Percentiles rank a stretch among this genome's conserved stretches.
These are phyloP conservation scores for Cicer bijugum DNA, from an alignment of 306 rosid genomes.

Conservation along the genomic window DNA sequence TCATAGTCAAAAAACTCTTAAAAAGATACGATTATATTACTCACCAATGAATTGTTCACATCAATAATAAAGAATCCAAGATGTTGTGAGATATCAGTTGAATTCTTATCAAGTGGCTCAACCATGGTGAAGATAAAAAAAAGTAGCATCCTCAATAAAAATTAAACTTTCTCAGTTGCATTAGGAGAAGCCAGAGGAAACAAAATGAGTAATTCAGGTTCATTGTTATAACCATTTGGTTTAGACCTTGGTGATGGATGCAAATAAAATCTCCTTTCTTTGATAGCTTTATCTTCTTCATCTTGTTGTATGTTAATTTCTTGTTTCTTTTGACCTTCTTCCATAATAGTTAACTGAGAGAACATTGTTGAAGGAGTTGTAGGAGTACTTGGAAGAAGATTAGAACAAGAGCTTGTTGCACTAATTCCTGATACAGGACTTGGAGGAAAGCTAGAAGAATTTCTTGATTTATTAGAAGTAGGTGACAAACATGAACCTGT, in stretches of 20 bases:
- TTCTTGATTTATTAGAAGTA: conserved; percentile 46
- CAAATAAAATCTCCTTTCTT: conserved; percentile 76
- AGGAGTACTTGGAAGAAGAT: conserved; percentile 53
- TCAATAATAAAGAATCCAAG: no score
- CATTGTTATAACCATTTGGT: conserved; percentile 47
- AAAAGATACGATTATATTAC: no score
- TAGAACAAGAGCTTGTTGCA: conserved; percentile 35
- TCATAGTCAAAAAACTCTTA: no score
- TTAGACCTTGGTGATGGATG: conserved; percentile 74
- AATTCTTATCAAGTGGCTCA: no score
- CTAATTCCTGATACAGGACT: conserved; percentile 52
- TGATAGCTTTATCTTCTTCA: conserved; percentile 80
- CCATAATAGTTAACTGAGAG: conserved; percentile 59
- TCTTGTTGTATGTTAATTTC: conserved; percentile 46
- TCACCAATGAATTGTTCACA: no score
- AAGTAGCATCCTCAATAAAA: conserved; percentile 8
- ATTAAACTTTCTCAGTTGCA: conserved; percentile 37
- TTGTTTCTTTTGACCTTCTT: conserved; percentile 50
- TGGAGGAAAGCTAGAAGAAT: conserved; percentile 44
- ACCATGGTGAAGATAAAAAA: conserved; percentile 7
- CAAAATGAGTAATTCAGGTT: conserved; percentile 69
- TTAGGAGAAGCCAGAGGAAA: conserved; percentile 70
- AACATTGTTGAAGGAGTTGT: conserved; percentile 68
- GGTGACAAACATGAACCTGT: conserved; percentile 48
- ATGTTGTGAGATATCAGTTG: no score